Conservation (phyloP, 2,329 filamentous ascomycete genomes). For the Cladosporium colombiae region DNA sequence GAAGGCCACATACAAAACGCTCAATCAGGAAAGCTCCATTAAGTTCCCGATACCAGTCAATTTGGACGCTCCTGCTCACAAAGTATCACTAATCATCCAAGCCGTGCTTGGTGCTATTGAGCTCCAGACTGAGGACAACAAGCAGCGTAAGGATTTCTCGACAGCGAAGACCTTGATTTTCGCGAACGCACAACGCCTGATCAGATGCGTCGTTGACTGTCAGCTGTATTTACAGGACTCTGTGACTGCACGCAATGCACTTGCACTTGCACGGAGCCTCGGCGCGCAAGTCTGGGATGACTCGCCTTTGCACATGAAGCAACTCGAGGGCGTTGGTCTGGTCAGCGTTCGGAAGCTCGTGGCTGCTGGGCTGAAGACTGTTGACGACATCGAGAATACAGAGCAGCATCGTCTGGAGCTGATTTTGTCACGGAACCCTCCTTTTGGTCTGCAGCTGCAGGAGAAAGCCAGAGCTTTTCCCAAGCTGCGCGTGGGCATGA, state of each 20-base stretch:
- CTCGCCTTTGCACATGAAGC: slow-evolving; percentile 75
- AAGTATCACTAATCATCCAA: slow-evolving; percentile 77
- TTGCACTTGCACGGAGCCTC: slow-evolving; percentile 78
- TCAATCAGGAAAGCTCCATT: slow-evolving; percentile 70
- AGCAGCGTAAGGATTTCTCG: slow-evolving; percentile 57
- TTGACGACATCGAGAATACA: slow-evolving; percentile 67
- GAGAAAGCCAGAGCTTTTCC: slow-evolving; percentile 71
- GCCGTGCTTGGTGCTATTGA: slow-evolving; percentile 69
- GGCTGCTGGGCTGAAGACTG: slow-evolving; percentile 67
- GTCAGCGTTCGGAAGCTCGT: slow-evolving; percentile 74
- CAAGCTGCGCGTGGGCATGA: slow-evolving; percentile 58
- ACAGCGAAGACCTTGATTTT: slow-evolving; percentile 67
- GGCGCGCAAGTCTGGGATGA: slow-evolving; percentile 80
- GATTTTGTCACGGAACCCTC: slow-evolving; percentile 75
- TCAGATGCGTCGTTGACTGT: slow-evolving; percentile 76
- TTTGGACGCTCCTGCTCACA: slow-evolving; percentile 67
- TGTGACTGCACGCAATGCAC: slow-evolving; percentile 63
- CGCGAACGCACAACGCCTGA: slow-evolving; percentile 66
- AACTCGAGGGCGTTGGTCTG: slow-evolving; percentile 76
- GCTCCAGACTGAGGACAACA: slow-evolving; percentile 58
- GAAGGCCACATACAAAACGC: slow-evolving; percentile 66
- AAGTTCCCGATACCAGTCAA: slow-evolving; percentile 71
- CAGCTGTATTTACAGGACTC: slow-evolving; percentile 66
- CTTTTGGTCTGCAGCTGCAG: slow-evolving; percentile 73
- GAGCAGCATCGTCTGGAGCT: slow-evolving; percentile 75